Base-by-base conservation (phyloP, 1,284 basidiomycete species). In the Austroboletus sp. region DNA sequence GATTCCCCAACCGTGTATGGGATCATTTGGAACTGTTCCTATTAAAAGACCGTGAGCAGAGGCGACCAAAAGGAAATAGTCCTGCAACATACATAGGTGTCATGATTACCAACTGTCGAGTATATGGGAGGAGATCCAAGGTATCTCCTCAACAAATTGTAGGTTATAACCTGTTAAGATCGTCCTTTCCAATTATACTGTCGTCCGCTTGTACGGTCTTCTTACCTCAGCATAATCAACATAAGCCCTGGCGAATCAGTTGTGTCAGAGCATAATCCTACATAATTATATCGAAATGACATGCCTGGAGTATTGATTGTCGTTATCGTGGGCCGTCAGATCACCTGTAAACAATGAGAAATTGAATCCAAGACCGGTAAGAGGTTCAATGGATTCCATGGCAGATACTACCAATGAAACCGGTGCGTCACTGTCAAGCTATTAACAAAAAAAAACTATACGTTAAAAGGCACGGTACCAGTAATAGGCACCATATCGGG, bases 261-360 rank as follows among this genome's bases (percentile, higher is more conserved):
- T 39, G 36, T 21, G 33, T 49, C 33, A 42, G 45, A 25, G 1
- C 16, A 8, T 15, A 8, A 16, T 15, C 7, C 15, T 15, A 42
- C 9, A 10, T 21, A 21, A 21, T 21, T 5, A 21, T 21, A 26
- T 4, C 7, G 1, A 12, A 7, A 17, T 33, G 19, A 26, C 43
- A 6, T 50, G 75, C 75, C 76, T 70, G n/a, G 78, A 80, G 16
- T 83, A 63, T 59, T 85, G 72, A 48, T 79, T 78, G 44, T 80
- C 79, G 6, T 71, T 60, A 56, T 85, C 82, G 56, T 86, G 83
- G 6, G 81, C 76, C 25, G 85, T 82, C 47, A 87, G 63, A 57
- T 89, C 85, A 21, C 85, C 85, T 0, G 85, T 89, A 57, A 79
- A 86, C 15, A 89, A 39, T 0, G 75, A 78, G 58, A 78, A 82